Evolutionary conservation across 2,329 filamentous ascomycete species (phyloP).

Genomic region (Stagonosporopsis rhizophila): DNA sequence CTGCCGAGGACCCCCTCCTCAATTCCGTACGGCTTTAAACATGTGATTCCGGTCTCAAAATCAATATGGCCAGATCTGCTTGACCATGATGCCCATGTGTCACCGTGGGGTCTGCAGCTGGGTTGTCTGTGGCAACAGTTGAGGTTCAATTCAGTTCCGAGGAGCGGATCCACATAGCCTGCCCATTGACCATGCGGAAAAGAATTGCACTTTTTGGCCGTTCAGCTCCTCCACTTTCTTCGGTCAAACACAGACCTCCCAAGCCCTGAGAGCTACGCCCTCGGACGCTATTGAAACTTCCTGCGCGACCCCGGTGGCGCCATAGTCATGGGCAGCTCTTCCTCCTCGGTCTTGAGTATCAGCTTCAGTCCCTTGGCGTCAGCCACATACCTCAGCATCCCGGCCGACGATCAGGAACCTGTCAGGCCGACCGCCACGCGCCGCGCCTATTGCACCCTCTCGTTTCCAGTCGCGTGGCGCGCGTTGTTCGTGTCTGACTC

Average conservation of each 20-base stretch:
- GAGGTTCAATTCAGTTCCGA: not conserved
- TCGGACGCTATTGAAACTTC: no score
- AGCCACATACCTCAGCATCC: constrained; percentile 6
- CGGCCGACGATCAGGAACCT: constrained; percentile 9
- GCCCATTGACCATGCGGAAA: not conserved
- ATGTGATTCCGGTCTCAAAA: not conserved
- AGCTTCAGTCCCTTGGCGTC: not conserved
- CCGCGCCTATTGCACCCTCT: not conserved
- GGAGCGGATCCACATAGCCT: not conserved
- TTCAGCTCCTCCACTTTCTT: not conserved
- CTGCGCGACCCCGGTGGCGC: no score
- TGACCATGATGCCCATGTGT: not conserved
- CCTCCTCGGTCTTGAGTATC: no score
- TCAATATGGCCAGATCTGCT: not conserved
- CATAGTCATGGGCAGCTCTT: no score
- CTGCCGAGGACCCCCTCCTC: not conserved
- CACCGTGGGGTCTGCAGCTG: no score
- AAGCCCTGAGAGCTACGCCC: no score
- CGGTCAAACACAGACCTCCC: not conserved
- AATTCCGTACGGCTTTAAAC: not conserved
- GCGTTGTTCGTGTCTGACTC: not conserved
- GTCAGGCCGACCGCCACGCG: constrained; percentile 1
- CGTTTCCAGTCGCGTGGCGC: not conserved
- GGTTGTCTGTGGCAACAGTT: not conserved
- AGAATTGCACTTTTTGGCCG: not conserved